These are phyloP conservation scores for Chlamydomonas eustigma DNA, from an alignment of 139 green algal species.

Conservation along the genomic window DNA sequence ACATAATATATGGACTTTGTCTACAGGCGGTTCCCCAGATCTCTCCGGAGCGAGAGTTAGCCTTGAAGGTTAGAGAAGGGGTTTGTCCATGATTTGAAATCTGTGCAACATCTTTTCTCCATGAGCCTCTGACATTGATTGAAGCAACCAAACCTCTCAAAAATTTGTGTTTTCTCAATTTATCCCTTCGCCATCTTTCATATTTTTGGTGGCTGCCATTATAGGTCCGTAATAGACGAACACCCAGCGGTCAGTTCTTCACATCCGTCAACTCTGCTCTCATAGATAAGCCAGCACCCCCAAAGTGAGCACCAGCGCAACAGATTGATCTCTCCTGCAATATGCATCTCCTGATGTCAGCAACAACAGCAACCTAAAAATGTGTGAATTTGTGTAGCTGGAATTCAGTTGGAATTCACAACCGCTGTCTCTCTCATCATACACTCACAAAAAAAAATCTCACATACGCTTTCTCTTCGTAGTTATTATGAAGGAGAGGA, in stretches of 20 bases:
- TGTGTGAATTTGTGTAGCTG: background rate
- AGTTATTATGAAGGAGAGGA: background rate
- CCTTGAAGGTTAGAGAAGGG: background rate
- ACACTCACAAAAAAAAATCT: background rate
- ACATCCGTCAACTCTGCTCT: background rate
- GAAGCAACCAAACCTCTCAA: background rate
- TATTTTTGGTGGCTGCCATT: background rate
- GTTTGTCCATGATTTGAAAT: background rate
- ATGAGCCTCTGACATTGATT: background rate
- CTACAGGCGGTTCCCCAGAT: too few relatives aligned
- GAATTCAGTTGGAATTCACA: background rate
- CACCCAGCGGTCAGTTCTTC: background rate
- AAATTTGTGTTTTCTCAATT: background rate
- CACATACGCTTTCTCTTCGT: background rate
- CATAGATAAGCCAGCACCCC: background rate
- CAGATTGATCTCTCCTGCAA: background rate
- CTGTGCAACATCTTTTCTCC: background rate
- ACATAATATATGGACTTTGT: too few relatives aligned
- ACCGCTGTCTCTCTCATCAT: background rate
- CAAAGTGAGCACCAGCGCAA: background rate
- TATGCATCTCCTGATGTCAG: background rate
- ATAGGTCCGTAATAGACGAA: background rate
- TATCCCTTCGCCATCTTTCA: background rate
- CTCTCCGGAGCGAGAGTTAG: too few relatives aligned
- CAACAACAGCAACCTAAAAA: background rate